Evolutionary conservation across 768 basidiomycete species (phyloP).

Genomic region (Tulasnella sp.): DNA sequence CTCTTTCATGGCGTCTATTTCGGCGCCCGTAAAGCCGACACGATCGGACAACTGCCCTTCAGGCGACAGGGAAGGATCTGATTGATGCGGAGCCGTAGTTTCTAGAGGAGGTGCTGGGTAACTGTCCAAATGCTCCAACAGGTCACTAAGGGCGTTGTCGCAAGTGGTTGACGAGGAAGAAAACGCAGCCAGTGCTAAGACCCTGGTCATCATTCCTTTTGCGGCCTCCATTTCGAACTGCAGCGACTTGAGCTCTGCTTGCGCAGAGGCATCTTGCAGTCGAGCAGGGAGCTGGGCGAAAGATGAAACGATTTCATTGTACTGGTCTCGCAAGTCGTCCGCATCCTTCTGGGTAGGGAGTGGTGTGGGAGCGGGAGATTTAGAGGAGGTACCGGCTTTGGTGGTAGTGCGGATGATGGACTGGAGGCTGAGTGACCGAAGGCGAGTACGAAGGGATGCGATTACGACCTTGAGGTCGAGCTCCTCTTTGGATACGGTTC

Average conservation of each 20-base stretch:
- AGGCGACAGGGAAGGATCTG: slow-evolving; percentile 52
- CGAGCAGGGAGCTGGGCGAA: slow-evolving; percentile 53
- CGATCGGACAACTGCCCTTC: slow-evolving; percentile 70
- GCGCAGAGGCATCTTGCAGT: slow-evolving; percentile 47
- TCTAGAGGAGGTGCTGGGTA: slow-evolving; percentile 60
- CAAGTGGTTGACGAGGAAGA: slow-evolving; percentile 56
- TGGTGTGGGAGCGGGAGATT: slow-evolving; percentile 29
- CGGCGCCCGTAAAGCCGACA: slow-evolving; percentile 62
- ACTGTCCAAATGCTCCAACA: slow-evolving; percentile 84
- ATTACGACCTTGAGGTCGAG: slow-evolving; percentile 46
- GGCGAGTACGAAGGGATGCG: slow-evolving; percentile 58
- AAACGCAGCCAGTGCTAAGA: slow-evolving; percentile 62
- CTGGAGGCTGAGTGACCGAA: slow-evolving; percentile 65
- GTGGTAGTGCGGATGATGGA: slow-evolving; percentile 53
- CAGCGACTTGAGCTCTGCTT: slow-evolving; percentile 66
- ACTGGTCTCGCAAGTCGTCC: slow-evolving; percentile 52
- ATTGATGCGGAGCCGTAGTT: slow-evolving; percentile 56
- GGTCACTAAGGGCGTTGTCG: slow-evolving; percentile 78
- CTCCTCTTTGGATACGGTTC: slow-evolving; percentile 23
- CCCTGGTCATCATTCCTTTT: slow-evolving; percentile 52
- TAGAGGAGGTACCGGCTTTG: not conserved
- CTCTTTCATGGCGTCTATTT: slow-evolving; percentile 54
- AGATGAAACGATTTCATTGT: slow-evolving; percentile 53
- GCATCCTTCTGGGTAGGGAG: slow-evolving; percentile 60
- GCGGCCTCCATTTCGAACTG: slow-evolving; percentile 61